These are phyloP conservation scores for Daldinia vernicosa DNA, from an alignment of 495 filamentous ascomycete genomes.

Conservation along the genomic window DNA sequence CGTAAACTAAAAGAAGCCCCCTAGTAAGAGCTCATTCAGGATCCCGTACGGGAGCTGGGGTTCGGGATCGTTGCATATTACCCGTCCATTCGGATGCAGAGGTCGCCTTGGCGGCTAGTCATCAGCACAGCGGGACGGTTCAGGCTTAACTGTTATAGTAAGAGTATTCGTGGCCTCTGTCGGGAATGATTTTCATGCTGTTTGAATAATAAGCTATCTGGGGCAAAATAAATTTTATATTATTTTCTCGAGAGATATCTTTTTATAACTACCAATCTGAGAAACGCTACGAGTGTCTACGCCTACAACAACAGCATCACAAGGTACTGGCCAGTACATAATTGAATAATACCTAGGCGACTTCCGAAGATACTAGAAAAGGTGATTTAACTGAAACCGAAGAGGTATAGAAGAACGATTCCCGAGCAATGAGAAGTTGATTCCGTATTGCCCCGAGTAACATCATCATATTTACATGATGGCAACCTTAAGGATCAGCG, in stretches of 20 bases:
- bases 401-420: background rate
- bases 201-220: background rate
- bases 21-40: conserved; percentile 9
- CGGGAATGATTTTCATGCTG: conserved; percentile 2
- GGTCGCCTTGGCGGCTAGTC: conserved; percentile 34
- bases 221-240: background rate
- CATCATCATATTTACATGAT: background rate
- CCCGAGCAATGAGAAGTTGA: background rate
- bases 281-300: background rate
- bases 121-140: conserved; percentile 22
- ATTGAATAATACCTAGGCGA: background rate
- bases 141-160: conserved; percentile 32
- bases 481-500: background rate
- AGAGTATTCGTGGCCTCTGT: conserved; percentile 2
- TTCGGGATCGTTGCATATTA: conserved; percentile 41
- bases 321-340: background rate
- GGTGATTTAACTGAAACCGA: conserved; percentile 7
- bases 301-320: background rate
- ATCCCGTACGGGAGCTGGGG: conserved; percentile 20
- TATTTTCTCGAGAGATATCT: too few relatives aligned
- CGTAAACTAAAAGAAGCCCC: conserved; percentile 15
- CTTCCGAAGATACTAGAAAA: background rate
- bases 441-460: background rate
- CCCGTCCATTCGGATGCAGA: conserved; percentile 42
- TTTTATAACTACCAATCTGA: background rate